Evolutionary conservation across 2,329 filamentous ascomycete genomes (phyloP), one percentile per base, ranked within the genome.

Genomic region (Lasiodiplodia hormozganensis): DNA sequence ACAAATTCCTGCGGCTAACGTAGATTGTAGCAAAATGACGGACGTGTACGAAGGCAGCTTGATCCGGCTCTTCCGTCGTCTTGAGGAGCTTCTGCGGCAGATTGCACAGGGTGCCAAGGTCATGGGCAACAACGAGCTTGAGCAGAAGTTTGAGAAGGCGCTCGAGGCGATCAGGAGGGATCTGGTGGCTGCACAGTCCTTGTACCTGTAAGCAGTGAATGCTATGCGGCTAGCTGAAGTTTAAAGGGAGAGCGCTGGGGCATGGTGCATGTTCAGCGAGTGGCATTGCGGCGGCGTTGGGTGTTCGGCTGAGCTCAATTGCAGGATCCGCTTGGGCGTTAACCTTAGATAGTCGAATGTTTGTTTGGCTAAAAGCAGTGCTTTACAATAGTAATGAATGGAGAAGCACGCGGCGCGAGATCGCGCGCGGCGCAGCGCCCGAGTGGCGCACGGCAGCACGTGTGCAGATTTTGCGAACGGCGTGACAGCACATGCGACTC

Each of bases 31-130:
- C 82, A 97, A 97, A 93, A 97, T 99, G 94, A 98, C 96, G 34
- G 95, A 97, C 75, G 93, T 95, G 34, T 99, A 97, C 81, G 96
- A 99, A 83, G 96, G 96, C 70, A 97, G 93, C 69, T 84, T 99
- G 70, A 98, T 99, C 74, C 93, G 96, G 60, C 89, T 97, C 49
- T 99, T 99, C 88, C 92, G 96, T 67, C 92, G 96, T 23, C 85
- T 99, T 38, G 96, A 99, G 81, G 96, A 99, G 82, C 85, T 97
- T 69, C 85, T 99, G 43, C 89, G 96, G 72, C 96, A 99, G 81
- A 97, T 98, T 87, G 95, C 92, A 18, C 92, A 98, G 82, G 96
- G 95, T 28, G 89, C 92, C 72, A 98, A 97, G 83, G 95, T 97
- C 71, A 99, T 99, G 96, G 96, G 96, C 75, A 97, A 92, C 78